Evolutionary conservation across 2,329 filamentous ascomycete species (phyloP).

Genomic region (Ophiostoma ulmi): DNA sequence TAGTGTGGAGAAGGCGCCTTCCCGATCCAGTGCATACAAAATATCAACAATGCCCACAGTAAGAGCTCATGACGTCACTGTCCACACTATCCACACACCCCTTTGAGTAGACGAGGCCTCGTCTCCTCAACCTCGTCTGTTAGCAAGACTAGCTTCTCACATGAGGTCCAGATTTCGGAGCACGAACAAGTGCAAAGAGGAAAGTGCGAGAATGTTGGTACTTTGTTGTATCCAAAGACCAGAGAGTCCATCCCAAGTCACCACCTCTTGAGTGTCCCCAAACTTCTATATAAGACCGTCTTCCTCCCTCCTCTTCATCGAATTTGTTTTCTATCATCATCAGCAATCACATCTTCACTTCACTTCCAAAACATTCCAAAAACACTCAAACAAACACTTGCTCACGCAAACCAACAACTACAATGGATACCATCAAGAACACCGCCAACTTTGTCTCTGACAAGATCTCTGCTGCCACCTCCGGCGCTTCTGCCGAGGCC

Average conservation of each 20-base stretch:
- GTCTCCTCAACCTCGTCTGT: background rate
- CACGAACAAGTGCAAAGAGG: background rate
- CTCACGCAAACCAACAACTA: constrained; percentile 28
- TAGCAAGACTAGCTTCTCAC: background rate
- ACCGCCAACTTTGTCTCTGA: constrained; percentile 57
- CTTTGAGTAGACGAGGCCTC: background rate
- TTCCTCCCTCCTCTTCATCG: background rate
- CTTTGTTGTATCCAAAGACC: background rate
- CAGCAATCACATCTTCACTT: constrained; percentile 5
- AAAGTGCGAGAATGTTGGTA: background rate
- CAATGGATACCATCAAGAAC: constrained; percentile 45
- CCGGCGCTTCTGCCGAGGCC: constrained; percentile 50
- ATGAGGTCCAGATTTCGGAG: background rate
- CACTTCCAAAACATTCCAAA: constrained; percentile 12
- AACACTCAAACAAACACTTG: constrained; percentile 22
- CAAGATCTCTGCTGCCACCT: constrained; percentile 45
- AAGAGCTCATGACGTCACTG: constrained; percentile 4
- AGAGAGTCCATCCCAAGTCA: background rate
- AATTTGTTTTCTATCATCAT: constrained; percentile 16
- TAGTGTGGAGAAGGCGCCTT: constrained; percentile 7
- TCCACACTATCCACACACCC: background rate
- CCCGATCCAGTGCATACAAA: background rate
- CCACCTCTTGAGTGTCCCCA: background rate
- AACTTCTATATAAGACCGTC: constrained; percentile 20
- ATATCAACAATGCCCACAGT: background rate